phyloP scores from a whole-genome alignment of 495 filamentous ascomycete genomes.

The Barbatosphaeria neglecta region DNA sequence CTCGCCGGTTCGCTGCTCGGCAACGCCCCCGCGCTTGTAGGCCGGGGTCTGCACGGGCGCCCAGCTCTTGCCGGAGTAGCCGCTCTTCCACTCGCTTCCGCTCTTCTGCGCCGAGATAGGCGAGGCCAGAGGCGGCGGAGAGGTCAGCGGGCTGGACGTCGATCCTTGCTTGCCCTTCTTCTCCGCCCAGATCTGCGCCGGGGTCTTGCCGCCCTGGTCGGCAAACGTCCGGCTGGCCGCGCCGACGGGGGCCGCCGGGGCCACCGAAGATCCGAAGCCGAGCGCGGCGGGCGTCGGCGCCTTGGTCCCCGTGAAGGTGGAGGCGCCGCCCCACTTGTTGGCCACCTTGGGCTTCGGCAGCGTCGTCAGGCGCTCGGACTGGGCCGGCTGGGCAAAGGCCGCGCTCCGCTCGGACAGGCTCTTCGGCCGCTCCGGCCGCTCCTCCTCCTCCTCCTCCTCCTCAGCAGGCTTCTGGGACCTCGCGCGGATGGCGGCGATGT shows the following conservation, averaged over 20 bases:
- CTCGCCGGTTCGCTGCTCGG: conserved; percentile 42
- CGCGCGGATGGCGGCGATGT: conserved; percentile 84
- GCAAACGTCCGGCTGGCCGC: conserved; percentile 85
- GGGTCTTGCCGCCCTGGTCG: conserved; percentile 89
- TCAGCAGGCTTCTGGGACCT: conserved; percentile 55
- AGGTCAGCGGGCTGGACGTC: conserved; percentile 26
- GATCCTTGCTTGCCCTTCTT: conserved; percentile 78
- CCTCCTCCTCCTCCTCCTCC: conserved; percentile 30
- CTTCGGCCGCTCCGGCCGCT: conserved; percentile 36
- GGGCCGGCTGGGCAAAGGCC: conserved; percentile 40
- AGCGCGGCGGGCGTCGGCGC: conserved; percentile 64
- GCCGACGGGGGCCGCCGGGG: conserved; percentile 48
- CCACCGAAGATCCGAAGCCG: conserved; percentile 38
- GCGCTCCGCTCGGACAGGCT: conserved; percentile 56
- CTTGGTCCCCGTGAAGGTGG: conserved; percentile 78
- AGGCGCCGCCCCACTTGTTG: conserved; percentile 64
- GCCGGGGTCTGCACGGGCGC: conserved; percentile 63
- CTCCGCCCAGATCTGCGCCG: conserved; percentile 93
- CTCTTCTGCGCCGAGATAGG: conserved; percentile 55
- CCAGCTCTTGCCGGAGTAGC: conserved; percentile 81
- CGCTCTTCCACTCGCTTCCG: conserved; percentile 77
- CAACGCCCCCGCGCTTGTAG: conserved; percentile 52
- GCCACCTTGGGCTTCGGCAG: conserved; percentile 90
- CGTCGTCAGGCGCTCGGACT: conserved; percentile 70
- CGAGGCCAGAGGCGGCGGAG: conserved; percentile 28